Evolutionary conservation across 768 basidiomycete genomes (phyloP).

Genomic region (Termitomyces sp.): DNA sequence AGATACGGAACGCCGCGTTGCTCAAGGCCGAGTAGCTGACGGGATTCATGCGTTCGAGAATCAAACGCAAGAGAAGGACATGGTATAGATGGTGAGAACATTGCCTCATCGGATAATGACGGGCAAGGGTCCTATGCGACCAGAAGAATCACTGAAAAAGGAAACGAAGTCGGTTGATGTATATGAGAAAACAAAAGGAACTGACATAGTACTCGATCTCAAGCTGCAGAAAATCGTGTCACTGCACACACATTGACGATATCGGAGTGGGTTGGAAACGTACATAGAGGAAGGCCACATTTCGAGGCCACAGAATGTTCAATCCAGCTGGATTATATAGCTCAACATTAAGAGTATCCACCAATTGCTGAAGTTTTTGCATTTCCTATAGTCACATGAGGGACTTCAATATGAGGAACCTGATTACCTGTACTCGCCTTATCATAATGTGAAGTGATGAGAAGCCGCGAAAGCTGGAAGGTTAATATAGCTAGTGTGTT

Average conservation of each 20-base stretch:
- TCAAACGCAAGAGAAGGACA: constrained; percentile 1
- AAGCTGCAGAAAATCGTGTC: constrained; percentile 46
- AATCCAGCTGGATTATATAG: constrained; percentile 85
- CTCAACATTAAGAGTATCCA: constrained; percentile 67
- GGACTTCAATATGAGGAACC: neutral
- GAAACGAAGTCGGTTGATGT: constrained; percentile 1
- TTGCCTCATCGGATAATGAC: constrained; percentile 6
- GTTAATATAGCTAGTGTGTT: constrained; percentile 78
- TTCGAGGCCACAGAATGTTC: constrained; percentile 81
- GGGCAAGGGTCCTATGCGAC: neutral
- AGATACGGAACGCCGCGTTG: neutral
- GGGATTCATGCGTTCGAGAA: constrained; percentile 10
- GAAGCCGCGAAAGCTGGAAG: constrained; percentile 73
- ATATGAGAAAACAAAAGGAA: constrained; percentile 18
- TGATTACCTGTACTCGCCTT: constrained; percentile 44
- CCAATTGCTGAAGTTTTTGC: constrained; percentile 53
- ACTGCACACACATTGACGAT: constrained; percentile 11
- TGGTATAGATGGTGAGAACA: neutral
- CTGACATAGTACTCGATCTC: constrained; percentile 94
- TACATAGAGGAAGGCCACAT: constrained; percentile 89
- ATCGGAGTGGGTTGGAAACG: constrained; percentile 32
- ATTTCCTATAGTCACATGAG: constrained; percentile 60
- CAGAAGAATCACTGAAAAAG: constrained; percentile 18
- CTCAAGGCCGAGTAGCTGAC: constrained; percentile 4
- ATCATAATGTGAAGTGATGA: constrained; percentile 75